Conservation (phyloP, 1,284 basidiomycete species). For the Boletus mariae region DNA sequence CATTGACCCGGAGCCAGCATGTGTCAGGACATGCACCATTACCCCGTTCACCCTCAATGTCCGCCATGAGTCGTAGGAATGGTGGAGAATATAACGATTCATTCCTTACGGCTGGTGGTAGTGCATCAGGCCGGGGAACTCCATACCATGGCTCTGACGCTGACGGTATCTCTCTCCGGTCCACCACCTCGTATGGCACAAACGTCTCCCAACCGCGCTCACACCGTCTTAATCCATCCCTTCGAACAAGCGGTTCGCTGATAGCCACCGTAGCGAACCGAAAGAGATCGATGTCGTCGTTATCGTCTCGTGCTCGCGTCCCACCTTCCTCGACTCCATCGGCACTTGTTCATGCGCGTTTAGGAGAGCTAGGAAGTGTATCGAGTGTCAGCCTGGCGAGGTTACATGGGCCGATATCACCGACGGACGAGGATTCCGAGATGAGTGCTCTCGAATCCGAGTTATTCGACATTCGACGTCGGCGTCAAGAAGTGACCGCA, state of each 20-base stretch:
- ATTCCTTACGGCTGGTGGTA: constrained; percentile 24
- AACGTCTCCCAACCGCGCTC: constrained; percentile 34
- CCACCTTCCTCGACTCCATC: constrained; percentile 18
- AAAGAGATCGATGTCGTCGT: constrained; percentile 49
- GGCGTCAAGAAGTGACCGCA: constrained; percentile 58
- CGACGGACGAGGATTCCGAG: constrained; percentile 35
- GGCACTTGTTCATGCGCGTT: constrained; percentile 19
- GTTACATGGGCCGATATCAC: constrained; percentile 49
- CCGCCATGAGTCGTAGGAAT: constrained; percentile 26
- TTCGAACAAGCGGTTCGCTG: constrained; percentile 20
- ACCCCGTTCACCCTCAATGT: constrained; percentile 32
- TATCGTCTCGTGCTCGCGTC: constrained; percentile 40
- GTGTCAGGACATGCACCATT: constrained; percentile 28
- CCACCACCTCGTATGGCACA: constrained; percentile 31
- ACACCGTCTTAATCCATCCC: constrained; percentile 27
- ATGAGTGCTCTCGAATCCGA: constrained; percentile 36
- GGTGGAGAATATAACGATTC: constrained; percentile 26
- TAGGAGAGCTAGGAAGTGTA: constrained; percentile 37
- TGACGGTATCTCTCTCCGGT: constrained; percentile 30
- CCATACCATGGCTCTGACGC: constrained; percentile 30
- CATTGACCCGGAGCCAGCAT: constrained; percentile 52
- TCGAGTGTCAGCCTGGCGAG: constrained; percentile 46
- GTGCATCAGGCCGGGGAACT: constrained; percentile 30
- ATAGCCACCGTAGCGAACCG: constrained; percentile 28
- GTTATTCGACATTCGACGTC: constrained; percentile 59